Evolutionary conservation across 164 flowering plant genomes (phyloP).

Genomic region (Liquidambar formosana): DNA sequence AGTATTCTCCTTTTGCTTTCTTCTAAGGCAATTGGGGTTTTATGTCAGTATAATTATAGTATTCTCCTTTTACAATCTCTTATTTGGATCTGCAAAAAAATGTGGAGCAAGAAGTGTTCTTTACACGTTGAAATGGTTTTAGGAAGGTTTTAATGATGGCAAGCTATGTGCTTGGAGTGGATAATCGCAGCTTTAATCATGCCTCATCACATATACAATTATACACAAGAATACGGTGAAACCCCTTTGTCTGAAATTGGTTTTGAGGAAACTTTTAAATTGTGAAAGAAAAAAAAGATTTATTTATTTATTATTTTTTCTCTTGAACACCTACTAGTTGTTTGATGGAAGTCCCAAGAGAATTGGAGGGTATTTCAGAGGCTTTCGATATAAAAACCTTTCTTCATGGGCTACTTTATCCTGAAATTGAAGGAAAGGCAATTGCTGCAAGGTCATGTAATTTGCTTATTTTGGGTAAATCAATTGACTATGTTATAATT

Average conservation of each 20-base stretch:
- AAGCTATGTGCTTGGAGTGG: not conserved
- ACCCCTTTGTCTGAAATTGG: not conserved
- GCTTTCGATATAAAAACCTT: not conserved
- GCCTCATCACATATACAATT: not conserved
- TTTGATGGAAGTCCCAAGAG: conserved; percentile 1
- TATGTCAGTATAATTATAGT: too few relatives aligned
- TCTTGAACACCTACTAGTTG: not conserved
- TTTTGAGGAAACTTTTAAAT: not conserved
- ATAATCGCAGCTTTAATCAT: not conserved
- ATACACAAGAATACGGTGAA: not conserved
- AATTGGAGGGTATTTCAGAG: not conserved
- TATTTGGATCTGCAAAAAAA: not conserved
- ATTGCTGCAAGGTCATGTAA: not conserved
- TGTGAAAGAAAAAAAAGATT: not conserved
- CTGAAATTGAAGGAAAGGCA: not conserved
- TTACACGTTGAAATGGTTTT: too few relatives aligned
- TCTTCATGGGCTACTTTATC: not conserved
- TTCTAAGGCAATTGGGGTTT: too few relatives aligned
- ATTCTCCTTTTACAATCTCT: not conserved
- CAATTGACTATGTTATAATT: not conserved
- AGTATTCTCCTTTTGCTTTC: too few relatives aligned
- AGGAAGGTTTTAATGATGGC: too few relatives aligned
- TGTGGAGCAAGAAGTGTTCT: not conserved
- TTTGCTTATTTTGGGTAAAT: not conserved
- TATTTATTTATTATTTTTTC: not conserved